Base-by-base conservation (phyloP, 371 early-diverging fungal species). In the Mucor mucedo region DNA sequence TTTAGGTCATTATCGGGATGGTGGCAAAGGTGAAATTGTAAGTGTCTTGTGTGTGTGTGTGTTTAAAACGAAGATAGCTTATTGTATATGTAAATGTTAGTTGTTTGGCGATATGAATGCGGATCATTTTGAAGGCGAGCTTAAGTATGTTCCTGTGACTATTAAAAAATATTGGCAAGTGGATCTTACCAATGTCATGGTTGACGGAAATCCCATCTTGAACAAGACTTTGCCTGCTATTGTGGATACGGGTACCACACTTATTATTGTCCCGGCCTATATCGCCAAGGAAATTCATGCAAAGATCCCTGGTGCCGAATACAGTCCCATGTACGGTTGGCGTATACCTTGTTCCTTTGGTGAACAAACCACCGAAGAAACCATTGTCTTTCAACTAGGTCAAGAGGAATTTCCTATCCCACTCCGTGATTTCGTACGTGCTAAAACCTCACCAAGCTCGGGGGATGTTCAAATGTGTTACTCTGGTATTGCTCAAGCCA, bases 151-250 rank as follows among this genome's bases (percentile, higher is more conserved):
- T 28, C 76, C 78, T 0, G 63, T 73, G 0, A 75, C 76, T 1
- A 49, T 64, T 28, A 65, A 75, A 63, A 73, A 73, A 48, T 84
- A 84, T 48, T 85, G 86, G 86, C 83, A 83, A 63, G 72, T 84
- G 3, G 63, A 72, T 13, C 62, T 84, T 48, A 79, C 71, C 2
- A 71, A 72, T 10, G 55, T 85, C 38, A 63, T 68, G 3, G 62
- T 83, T 27, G 67, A 71, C 13, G 71, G 68, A 6, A 49, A 54
- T 7, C 68, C 76, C 21, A 56, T 78, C 0, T 10, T 58, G 28
- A 52, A 47, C 16, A n/a, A 16, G 50, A 42, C 56, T 42, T 50
- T 62, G 8, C 57, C 74, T 35, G 84, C 79, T 27, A 76, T 83
- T 55, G 64, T 85, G 9, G 85, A 85, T 39, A 83, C 85, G 10